Evolutionary conservation across 164 flowering plant genomes (phyloP), one percentile per base, ranked within the genome.

Genomic region (Nelumbo lutea): DNA sequence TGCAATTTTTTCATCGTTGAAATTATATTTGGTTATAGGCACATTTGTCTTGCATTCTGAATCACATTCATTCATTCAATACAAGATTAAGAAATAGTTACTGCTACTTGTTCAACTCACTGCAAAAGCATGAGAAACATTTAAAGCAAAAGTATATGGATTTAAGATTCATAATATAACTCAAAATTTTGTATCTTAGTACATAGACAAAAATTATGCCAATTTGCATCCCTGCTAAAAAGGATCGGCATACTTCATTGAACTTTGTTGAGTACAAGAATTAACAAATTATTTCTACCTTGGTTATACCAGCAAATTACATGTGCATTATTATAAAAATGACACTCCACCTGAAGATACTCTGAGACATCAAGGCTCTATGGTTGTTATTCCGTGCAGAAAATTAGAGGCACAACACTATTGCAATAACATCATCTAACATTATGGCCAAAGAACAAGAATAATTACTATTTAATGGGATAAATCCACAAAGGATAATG

Each of bases 81-180:
- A 57, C 13, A 15, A 51, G 11, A 14, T 66, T 56, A 10, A 42
- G 44, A 42, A 6, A 59, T 56, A 53, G 57, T 42, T 40, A 59
- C 59, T 6, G 42, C 39, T 71, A 40, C 69, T 69, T 65, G 65
- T 66, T 58, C 44, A 62, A 68, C 3, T 10, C 14, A 9, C 57
- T 53, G 57, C 57, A 53, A 15, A 11, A 10, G 14, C n/a, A 53
- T 1, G 57, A 53, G 57, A 11, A 7, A 46, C 48, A 46, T 4
- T 4, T 46, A 4, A 53, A 9, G 14, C 14, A 53, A 15, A 11
- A 15, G 14, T 10, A 53, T 11, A 53, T 10, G 57, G 57, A 53
- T 53, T 9, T 3, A 27, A 27, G 27, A 27, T 27, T 27, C 27
- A 27, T 27, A 3, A 11, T 53, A 4, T 8, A 53, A 53, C 57